Evolutionary conservation across 345 rosid genomes (phyloP).

Genomic region (Citrus trifoliata): DNA sequence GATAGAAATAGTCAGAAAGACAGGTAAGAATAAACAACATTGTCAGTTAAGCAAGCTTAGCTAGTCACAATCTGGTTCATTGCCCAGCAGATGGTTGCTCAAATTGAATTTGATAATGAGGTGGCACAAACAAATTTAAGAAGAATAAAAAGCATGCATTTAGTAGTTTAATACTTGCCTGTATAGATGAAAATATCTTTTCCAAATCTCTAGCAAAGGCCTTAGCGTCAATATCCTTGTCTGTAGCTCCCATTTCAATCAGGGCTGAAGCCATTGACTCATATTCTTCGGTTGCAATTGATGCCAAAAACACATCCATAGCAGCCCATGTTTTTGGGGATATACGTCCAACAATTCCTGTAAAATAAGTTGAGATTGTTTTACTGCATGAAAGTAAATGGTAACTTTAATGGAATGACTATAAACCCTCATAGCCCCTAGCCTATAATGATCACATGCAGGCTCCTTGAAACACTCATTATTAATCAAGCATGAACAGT

Average conservation of each 20-base stretch:
- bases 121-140: not conserved
- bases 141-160: not conserved
- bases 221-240: constrained; percentile 69
- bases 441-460: not conserved
- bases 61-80: not conserved
- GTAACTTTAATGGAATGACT: not conserved
- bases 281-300: constrained; percentile 81
- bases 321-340: constrained; percentile 98
- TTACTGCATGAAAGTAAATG: not conserved
- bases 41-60: not conserved
- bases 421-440: not conserved
- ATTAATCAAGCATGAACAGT: not conserved
- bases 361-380: constrained; percentile 12
- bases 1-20: not conserved
- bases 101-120: not conserved
- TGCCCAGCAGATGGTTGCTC: not conserved
- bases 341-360: constrained; percentile 98
- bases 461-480: not conserved
- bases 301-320: constrained; percentile 81
- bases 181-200: constrained; percentile 84
- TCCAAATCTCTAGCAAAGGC: constrained; percentile 90
- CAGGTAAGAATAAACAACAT: not conserved
- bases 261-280: constrained; percentile 92
- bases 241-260: constrained; percentile 96
- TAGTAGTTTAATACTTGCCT: constrained; percentile 37